Conservation (phyloP, 257 asterid genomes). For the Nicotiana otophora region DNA sequence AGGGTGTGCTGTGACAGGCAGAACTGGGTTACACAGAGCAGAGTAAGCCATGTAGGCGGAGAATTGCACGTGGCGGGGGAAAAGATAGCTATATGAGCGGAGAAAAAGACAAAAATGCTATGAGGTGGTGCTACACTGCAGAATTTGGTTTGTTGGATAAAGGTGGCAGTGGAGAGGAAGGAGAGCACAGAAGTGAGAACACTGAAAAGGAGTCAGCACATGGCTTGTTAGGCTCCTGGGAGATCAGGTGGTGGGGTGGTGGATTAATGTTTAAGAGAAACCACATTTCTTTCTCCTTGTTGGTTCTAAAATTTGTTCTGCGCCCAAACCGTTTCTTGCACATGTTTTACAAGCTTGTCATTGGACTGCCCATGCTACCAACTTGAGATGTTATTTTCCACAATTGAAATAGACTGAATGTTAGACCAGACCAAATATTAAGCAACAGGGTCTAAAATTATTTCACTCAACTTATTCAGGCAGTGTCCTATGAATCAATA, state of each 20-base stretch:
- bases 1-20: neutral
- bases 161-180: neutral
- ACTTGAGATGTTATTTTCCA: neutral
- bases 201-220: neutral
- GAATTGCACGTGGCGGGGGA: too few species aligned
- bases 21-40: neutral
- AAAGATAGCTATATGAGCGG: neutral
- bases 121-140: neutral
- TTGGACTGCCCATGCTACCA: neutral
- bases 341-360: neutral
- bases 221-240: neutral
- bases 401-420: neutral
- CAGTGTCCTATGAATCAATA: neutral
- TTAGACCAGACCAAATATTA: neutral
- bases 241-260: neutral
- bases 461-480: neutral
- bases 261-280: neutral
- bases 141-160: neutral
- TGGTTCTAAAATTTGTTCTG: neutral
- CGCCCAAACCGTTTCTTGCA: neutral
- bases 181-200: neutral
- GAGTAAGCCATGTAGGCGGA: neutral
- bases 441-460: neutral
- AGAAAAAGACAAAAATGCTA: neutral
- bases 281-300: neutral